These are phyloP conservation scores for Candida nemodendra DNA, from an alignment of 805 yeast genomes.

Conservation along the genomic window DNA sequence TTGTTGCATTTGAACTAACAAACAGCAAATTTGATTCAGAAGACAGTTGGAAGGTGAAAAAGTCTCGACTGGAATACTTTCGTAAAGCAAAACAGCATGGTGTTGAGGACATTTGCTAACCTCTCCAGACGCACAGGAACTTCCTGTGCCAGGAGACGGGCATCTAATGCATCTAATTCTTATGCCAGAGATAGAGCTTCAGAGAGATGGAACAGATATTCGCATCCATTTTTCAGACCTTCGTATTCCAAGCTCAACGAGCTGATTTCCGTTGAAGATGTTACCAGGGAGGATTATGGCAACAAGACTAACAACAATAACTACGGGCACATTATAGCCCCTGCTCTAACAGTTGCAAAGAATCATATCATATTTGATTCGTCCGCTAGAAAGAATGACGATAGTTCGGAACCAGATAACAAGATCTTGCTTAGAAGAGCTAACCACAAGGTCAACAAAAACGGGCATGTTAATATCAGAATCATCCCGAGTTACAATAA, in stretches of 20 bases:
- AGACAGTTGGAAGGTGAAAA: neutral
- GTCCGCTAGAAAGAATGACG: constrained; percentile 17
- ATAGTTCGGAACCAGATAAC: constrained; percentile 12
- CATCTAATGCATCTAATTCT: constrained; percentile 8
- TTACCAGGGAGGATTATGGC: constrained; percentile 16
- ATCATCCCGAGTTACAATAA: constrained; percentile 19
- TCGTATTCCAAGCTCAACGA: constrained; percentile 32
- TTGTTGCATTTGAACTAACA: too few relatives aligned
- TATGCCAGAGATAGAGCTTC: neutral
- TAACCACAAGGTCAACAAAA: constrained; percentile 26
- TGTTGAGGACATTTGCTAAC: neutral
- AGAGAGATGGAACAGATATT: neutral
- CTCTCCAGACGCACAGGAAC: neutral
- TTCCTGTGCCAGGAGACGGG: constrained; percentile 3
- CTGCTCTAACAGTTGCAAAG: constrained; percentile 27
- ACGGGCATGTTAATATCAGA: constrained; percentile 30
- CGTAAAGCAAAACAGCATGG: neutral
- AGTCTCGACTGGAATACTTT: neutral
- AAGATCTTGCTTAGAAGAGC: constrained; percentile 27
- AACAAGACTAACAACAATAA: constrained; percentile 22
- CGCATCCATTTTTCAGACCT: constrained; percentile 37
- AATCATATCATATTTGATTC: constrained; percentile 32
- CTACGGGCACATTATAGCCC: constrained; percentile 24
- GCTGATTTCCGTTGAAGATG: constrained; percentile 28
- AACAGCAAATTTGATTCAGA: too few relatives aligned